phyloP scores from a whole-genome alignment of 768 basidiomycete species.

The Tylopilus felleus region DNA sequence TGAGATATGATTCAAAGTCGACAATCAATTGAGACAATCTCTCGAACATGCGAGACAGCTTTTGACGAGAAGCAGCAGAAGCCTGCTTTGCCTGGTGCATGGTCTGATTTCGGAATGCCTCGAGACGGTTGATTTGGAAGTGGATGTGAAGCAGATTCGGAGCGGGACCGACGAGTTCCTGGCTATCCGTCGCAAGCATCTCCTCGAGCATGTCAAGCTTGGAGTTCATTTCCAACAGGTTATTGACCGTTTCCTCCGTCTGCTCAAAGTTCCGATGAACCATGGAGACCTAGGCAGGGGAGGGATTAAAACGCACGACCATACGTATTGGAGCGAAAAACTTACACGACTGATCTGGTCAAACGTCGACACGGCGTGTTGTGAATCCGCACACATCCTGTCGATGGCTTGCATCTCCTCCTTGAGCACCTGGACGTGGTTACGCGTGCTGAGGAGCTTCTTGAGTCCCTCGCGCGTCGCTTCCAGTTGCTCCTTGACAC shows the following conservation, averaged over 20 bases:
- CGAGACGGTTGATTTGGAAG: constrained; percentile 87
- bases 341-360: constrained; percentile 93
- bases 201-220: constrained; percentile 76
- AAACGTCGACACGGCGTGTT: constrained; percentile 78
- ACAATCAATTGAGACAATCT: constrained; percentile 75
- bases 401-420: constrained; percentile 85
- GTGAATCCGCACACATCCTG: constrained; percentile 69
- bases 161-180: constrained; percentile 81
- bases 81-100: constrained; percentile 91
- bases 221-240: constrained; percentile 87
- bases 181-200: constrained; percentile 71
- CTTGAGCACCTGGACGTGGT: constrained; percentile 75
- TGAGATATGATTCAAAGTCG: constrained; percentile 82
- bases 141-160: constrained; percentile 89
- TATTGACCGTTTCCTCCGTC: constrained; percentile 93
- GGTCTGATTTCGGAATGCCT: constrained; percentile 91
- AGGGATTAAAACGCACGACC: not conserved
- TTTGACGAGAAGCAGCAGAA: constrained; percentile 60
- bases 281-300: constrained; percentile 78
- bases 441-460: constrained; percentile 72
- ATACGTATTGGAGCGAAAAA: constrained; percentile 4
- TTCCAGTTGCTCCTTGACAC: constrained; percentile 91
- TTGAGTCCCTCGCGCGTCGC: constrained; percentile 85
- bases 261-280: constrained; percentile 94
- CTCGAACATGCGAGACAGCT: constrained; percentile 78